Percentiles rank a stretch among this genome's conserved stretches.
Evolutionary conservation across 495 filamentous ascomycete species (phyloP).

Genomic region (Penicillium steckii): DNA sequence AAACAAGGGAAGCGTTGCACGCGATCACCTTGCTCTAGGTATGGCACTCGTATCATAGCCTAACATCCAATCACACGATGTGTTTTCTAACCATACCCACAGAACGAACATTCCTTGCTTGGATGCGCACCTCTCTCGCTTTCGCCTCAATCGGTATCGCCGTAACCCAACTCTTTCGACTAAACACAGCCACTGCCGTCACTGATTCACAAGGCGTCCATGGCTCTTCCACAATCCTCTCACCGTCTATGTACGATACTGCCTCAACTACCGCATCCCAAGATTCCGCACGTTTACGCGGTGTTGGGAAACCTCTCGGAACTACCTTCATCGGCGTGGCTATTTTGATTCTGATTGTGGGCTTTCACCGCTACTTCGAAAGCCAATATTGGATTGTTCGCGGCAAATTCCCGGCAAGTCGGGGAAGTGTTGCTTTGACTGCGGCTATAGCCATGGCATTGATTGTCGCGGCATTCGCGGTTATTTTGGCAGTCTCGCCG

Average conservation of each 20-base stretch:
- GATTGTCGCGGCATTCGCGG: slow-evolving; percentile 67
- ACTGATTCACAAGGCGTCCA: slow-evolving; percentile 4
- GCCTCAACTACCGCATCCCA: slow-evolving; percentile 7
- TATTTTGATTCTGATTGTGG: slow-evolving; percentile 81
- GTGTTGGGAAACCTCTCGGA: slow-evolving; percentile 88
- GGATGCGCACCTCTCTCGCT: slow-evolving; percentile 91
- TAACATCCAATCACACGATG: too few species aligned
- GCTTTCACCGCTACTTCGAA: slow-evolving; percentile 69
- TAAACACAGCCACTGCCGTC: slow-evolving; percentile 60
- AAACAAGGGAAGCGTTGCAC: slow-evolving; percentile 93
- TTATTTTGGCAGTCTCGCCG: slow-evolving; percentile 67
- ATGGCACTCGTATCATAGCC: slow-evolving; percentile 22
- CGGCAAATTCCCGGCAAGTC: slow-evolving; percentile 91
- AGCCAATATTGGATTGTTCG: slow-evolving; percentile 82
- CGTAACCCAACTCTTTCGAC: slow-evolving; percentile 91
- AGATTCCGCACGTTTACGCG: slow-evolving; percentile 54
- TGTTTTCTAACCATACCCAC: background rate
- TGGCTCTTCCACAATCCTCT: slow-evolving; percentile 14
- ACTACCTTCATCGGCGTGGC: slow-evolving; percentile 88
- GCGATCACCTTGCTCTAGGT: slow-evolving; percentile 95
- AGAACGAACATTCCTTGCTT: slow-evolving; percentile 97
- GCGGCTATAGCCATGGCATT: slow-evolving; percentile 66
- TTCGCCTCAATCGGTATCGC: slow-evolving; percentile 97
- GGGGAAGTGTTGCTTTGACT: slow-evolving; percentile 80
- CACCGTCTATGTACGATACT: slow-evolving; percentile 9